phyloP scores from a whole-genome alignment of 768 basidiomycete genomes.

The Tylopilus subfusipes region DNA sequence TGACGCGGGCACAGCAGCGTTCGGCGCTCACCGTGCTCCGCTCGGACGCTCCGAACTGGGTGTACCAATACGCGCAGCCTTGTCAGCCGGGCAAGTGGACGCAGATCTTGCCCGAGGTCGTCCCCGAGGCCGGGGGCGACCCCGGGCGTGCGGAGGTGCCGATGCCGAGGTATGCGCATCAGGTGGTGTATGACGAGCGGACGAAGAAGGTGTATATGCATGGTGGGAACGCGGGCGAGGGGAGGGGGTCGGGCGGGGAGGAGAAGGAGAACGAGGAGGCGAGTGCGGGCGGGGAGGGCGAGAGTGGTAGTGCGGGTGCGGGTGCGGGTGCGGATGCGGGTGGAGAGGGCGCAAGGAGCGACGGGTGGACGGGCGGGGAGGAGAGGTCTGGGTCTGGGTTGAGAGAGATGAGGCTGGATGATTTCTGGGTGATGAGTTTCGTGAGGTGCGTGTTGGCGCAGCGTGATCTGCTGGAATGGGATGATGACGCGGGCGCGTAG shows the following conservation, averaged over 20 bases:
- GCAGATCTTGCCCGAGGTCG: constrained; percentile 44
- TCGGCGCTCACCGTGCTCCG: constrained; percentile 37
- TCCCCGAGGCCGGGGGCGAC: neutral
- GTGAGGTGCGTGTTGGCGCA: constrained; percentile 47
- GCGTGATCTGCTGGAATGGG: neutral
- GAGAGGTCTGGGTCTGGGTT: constrained; percentile 2
- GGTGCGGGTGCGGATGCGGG: too few species aligned
- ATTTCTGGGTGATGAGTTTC: constrained; percentile 75
- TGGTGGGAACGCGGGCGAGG: constrained; percentile 68
- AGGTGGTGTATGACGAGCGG: constrained; percentile 66
- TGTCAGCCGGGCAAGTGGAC: constrained; percentile 63
- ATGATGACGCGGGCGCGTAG: constrained; percentile 33
- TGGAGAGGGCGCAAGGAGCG: neutral
- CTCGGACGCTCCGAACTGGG: constrained; percentile 57
- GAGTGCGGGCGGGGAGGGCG: neutral
- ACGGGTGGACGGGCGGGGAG: constrained; percentile 16
- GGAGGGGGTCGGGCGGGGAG: constrained; percentile 14
- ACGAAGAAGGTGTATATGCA: constrained; percentile 63
- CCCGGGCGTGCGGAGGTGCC: constrained; percentile 34
- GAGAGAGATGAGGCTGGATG: constrained; percentile 56
- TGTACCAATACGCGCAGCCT: constrained; percentile 55
- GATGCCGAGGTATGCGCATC: constrained; percentile 69
- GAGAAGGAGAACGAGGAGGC: constrained; percentile 23
- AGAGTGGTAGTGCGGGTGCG: too few species aligned
- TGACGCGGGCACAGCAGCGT: constrained; percentile 42